Base-by-base conservation (phyloP, 768 basidiomycete species). In the Cytidiella melzeri region DNA sequence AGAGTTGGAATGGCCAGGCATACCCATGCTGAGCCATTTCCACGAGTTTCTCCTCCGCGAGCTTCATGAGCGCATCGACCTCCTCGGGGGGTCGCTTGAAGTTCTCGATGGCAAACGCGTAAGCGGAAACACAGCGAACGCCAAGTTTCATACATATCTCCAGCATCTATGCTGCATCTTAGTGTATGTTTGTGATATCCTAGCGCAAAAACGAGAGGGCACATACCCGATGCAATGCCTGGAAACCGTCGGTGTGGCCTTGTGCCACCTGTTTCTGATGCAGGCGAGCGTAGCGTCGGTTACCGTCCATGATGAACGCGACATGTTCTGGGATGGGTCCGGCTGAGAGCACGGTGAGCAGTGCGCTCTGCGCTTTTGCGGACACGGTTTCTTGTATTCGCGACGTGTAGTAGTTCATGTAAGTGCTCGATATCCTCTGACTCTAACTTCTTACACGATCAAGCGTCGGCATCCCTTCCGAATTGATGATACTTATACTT, bases 71-170 rank as follows among this genome's bases (percentile, higher is more conserved):
- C 2, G 81, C 81, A 21, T 86, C 80, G 1, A 99, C 92, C 64
- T 99, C 96, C 3, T 84, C 84, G 47, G 78, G 71, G 1, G 86
- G 76, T 19, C 96, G 79, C 53, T 89, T 89, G 70, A 98, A 98
- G 69, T 98, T 99, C 59, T 98, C 95, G 52, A 98, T 92, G 1
- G 93, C 80, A 67, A 99, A 99, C n/a, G 92, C 92, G 59, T 95
- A 99, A n/a, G 86, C 89, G 2, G 91, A 84, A 21, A 98, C 92
- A 52, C 87, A 92, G 51, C 71, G 75, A 42, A 99, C 75, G 11
- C 81, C 70, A n/a, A 99, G 75, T 1, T 76, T 72, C 19, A 95
- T 69, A 58, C 94, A 94, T 24, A 93, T 74, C 64, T 93, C 90
- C 15, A 98, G 70, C 48, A 91, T 75, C 94, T 97, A 55, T 15